These are phyloP conservation scores for Lycium barbarum DNA, from an alignment of 257 asterid species.

Conservation along the genomic window DNA sequence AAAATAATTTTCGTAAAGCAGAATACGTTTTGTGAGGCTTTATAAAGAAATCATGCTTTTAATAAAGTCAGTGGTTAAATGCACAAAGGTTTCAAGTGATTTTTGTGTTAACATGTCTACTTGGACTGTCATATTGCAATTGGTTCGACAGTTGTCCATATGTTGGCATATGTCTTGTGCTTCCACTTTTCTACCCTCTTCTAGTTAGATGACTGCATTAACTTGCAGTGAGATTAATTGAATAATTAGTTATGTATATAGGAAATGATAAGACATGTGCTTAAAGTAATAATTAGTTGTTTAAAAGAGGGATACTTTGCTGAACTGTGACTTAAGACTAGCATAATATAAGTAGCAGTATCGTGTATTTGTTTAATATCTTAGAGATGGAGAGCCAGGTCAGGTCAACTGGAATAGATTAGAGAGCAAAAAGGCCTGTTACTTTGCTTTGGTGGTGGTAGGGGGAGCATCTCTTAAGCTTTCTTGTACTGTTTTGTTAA, in stretches of 20 bases:
- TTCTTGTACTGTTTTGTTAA: not conserved
- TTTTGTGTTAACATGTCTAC: conserved; percentile 6
- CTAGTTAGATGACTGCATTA: conserved; percentile 16
- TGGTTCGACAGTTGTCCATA: not conserved
- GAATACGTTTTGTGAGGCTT: not conserved
- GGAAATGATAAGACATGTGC: not conserved
- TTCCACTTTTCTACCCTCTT: conserved; percentile 2
- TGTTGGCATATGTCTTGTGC: not conserved
- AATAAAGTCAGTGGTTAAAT: not conserved
- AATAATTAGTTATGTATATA: no score
- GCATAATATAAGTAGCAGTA: not conserved
- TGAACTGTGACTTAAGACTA: not conserved
- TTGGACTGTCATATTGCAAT: conserved; percentile 20
- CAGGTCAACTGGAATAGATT: not conserved
- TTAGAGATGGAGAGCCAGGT: conserved; percentile 8
- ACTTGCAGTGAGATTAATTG: not conserved
- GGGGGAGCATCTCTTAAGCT: not conserved
- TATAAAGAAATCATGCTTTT: not conserved
- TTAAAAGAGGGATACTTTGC: conserved; percentile 15
- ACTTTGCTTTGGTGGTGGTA: not conserved
- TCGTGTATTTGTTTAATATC: not conserved
- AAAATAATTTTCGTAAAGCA: not conserved
- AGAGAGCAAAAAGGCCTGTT: not conserved
- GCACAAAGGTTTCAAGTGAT: not conserved
- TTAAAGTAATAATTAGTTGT: not conserved